phyloP scores from a whole-genome alignment of 257 asterid species.

The Solanum bukasovii region DNA sequence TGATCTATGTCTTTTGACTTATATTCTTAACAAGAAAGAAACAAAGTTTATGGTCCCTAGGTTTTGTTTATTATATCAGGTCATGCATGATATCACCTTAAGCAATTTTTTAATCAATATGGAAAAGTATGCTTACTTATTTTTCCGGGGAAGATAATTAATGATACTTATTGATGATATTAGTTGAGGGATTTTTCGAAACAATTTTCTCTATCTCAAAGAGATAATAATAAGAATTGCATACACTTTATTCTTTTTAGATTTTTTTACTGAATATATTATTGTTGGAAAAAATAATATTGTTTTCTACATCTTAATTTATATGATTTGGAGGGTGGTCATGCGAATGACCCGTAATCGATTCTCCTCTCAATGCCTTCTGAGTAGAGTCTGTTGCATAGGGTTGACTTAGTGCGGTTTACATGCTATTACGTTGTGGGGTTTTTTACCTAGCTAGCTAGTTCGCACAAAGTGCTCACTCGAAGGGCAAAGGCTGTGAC shows the following conservation, averaged over 20 bases:
- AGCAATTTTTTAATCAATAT: background rate
- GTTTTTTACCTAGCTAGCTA: too few species aligned
- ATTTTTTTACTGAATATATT: too few species aligned
- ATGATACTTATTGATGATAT: background rate
- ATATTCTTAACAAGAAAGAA: background rate
- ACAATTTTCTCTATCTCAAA: too few species aligned
- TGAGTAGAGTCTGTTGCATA: background rate
- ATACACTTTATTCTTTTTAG: too few species aligned
- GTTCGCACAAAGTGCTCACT: too few species aligned
- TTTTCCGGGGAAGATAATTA: background rate
- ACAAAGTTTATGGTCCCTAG: background rate
- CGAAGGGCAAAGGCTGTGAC: background rate
- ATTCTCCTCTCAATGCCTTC: fast-evolving
- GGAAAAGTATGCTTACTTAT: background rate
- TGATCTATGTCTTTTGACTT: background rate
- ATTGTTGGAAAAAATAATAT: too few species aligned
- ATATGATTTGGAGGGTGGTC: too few species aligned
- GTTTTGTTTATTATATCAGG: background rate
- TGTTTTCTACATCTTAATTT: too few species aligned
- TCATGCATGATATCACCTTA: background rate
- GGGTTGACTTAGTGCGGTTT: too few species aligned
- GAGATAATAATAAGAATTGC: too few species aligned
- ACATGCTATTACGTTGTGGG: fast-evolving
- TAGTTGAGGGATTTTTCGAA: too few species aligned
- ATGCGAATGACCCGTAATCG: too few species aligned